Evolutionary conservation across 495 filamentous ascomycete species (phyloP).

Genomic region (Neurospora sublineolata): DNA sequence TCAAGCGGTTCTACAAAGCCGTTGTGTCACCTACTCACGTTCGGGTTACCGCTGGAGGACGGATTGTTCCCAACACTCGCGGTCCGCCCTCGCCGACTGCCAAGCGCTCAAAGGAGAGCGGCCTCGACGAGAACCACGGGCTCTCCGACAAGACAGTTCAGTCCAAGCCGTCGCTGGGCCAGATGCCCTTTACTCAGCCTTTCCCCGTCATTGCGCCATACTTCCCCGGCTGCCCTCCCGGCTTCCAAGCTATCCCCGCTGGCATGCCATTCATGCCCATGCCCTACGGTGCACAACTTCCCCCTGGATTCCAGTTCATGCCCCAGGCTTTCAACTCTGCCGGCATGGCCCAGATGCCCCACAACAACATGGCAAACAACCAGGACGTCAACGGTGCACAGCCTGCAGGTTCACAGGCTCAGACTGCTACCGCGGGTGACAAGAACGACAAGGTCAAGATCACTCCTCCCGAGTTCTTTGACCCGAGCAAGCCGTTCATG

Average conservation of each 20-base stretch:
- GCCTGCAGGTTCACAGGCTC: constrained; percentile 12
- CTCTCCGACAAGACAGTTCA: constrained; percentile 8
- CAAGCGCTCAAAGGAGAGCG: constrained; percentile 28
- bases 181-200: constrained; percentile 7
- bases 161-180: constrained; percentile 8
- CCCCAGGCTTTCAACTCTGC: constrained; percentile 7
- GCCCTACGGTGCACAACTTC: constrained; percentile 16
- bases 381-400: constrained; percentile 11
- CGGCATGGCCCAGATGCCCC: constrained; percentile 1
- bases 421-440: constrained; percentile 18
- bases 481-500: constrained; percentile 33
- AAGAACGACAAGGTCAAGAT: constrained; percentile 30
- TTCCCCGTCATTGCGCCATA: constrained; percentile 14
- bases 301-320: constrained; percentile 12
- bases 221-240: constrained; percentile 16
- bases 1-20: constrained; percentile 44
- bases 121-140: constrained; percentile 8
- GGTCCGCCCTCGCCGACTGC: constrained; percentile 31
- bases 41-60: constrained; percentile 43
- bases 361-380: constrained; percentile 11
- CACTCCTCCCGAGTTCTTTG: constrained; percentile 33
- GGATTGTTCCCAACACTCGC: constrained; percentile 46
- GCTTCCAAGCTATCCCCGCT: constrained; percentile 18
- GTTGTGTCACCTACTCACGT: constrained; percentile 45
- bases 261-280: constrained; percentile 20